Evolutionary conservation across 208 protist genomes (phyloP), one percentile per base, ranked within the genome.

Genomic region (Leishmania turanica): DNA sequence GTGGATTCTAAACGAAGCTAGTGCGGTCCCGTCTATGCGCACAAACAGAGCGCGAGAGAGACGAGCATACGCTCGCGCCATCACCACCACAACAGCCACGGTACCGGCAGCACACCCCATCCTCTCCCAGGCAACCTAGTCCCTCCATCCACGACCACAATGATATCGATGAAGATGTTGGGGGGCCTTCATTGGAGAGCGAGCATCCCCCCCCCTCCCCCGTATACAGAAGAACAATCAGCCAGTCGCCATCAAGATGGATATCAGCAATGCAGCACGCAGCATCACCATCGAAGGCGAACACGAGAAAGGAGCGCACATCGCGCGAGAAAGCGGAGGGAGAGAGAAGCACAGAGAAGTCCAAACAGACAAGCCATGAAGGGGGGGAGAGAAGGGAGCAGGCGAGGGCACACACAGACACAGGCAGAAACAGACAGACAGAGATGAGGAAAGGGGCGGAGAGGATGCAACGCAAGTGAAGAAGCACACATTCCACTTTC

Each of bases 401-500:
- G 42, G 42, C 42, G 42, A 45, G 42, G 6, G 56, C 51, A 34
- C 8, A 3, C 54, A 65, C 53, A n/a, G 27, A 6, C 24, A 74
- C 31, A 72, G 17, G 2, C 13, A 54, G 5, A 70, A 1, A 34
- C 8, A 3, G 1, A 49, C 53, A n/a, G 17, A 27, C 42, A 79
- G 54, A 84, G 65, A 68, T 27, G 34, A 34, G 72, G 64, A 69
- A 17, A 40, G 31, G 34, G n/a, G 31, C 19, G 60, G 8, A 17
- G 64, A 68, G 31, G 64, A 68, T 15, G 53, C 31, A 31, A n/a
- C 7, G 42, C 42, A 45, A 45, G 42, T 34, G 11, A 62, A 51
- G 40, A 74, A 76, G 27, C 80, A 45, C 79, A 75, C 77, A 37
- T 60, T 45, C 58, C 54, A 77, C 53, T 71, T 24, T 45, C 11